Evolutionary conservation across 1,284 basidiomycete species (phyloP).

Genomic region (Paramarasmius palmivorus): DNA sequence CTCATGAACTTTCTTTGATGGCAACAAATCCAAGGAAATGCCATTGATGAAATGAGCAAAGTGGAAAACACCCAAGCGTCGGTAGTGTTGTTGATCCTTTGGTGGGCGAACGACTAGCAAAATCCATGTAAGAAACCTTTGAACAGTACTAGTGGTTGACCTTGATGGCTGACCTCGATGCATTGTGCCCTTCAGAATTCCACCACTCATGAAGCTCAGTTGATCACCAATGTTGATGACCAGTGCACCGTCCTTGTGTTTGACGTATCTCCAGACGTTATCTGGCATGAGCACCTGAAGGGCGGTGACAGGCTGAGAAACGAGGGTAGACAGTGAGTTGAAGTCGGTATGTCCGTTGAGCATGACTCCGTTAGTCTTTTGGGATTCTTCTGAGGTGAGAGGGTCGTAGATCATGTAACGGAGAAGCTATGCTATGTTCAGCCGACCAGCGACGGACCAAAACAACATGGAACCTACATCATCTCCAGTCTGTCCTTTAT

Average conservation of each 20-base stretch:
- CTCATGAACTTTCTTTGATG: constrained; percentile 29
- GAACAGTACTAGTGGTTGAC: too few species aligned
- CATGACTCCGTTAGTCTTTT: constrained; percentile 40
- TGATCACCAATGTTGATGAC: constrained; percentile 51
- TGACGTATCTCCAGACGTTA: constrained; percentile 49
- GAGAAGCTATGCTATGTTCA: constrained; percentile 29
- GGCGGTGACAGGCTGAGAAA: constrained; percentile 48
- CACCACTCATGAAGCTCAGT: constrained; percentile 42
- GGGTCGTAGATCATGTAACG: constrained; percentile 50
- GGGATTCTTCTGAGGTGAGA: constrained; percentile 32
- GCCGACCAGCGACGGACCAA: not conserved
- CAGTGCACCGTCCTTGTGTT: constrained; percentile 36
- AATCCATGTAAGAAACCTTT: not conserved
- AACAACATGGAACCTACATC: constrained; percentile 23
- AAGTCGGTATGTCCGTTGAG: constrained; percentile 44
- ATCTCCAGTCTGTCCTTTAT: constrained; percentile 27
- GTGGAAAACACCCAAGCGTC: constrained; percentile 46
- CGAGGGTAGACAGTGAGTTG: constrained; percentile 39
- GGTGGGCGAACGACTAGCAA: constrained; percentile 39
- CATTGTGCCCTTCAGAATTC: constrained; percentile 45
- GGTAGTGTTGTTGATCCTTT: constrained; percentile 37
- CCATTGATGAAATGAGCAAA: constrained; percentile 36
- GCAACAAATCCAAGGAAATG: constrained; percentile 27
- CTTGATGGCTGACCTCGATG: constrained; percentile 33
- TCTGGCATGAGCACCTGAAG: constrained; percentile 48